Evolutionary conservation across 192 early-diverging fungal species (phyloP).

Genomic region (Kickxella alabastrina): DNA sequence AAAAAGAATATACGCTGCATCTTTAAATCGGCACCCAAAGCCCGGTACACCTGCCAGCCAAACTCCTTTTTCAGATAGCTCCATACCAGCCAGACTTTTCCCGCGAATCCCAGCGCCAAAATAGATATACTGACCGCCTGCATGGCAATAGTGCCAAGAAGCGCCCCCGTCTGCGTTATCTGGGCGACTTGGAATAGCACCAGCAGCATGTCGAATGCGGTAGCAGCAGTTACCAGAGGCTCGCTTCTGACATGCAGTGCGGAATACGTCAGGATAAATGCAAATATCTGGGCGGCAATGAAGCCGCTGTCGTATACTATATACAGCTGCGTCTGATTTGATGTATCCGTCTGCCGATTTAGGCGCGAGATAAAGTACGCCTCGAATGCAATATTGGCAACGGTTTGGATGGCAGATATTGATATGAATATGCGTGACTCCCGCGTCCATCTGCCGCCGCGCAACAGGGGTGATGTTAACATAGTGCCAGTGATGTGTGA

Average conservation of each 20-base stretch:
- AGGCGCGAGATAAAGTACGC: constrained; percentile 16
- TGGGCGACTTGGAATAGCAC: constrained; percentile 17
- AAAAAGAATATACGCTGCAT: constrained; percentile 50
- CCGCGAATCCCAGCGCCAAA: constrained; percentile 13
- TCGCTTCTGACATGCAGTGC: constrained; percentile 25
- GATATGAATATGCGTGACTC: constrained; percentile 17
- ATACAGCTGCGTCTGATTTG: constrained; percentile 14
- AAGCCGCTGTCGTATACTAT: constrained; percentile 27
- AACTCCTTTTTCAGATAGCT: constrained; percentile 40
- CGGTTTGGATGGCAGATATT: constrained; percentile 15
- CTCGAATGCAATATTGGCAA: constrained; percentile 22
- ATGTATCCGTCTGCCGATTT: neutral
- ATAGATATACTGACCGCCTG: constrained; percentile 20
- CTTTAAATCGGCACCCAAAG: constrained; percentile 40
- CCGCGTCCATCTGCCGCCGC: constrained; percentile 27
- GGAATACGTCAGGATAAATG: constrained; percentile 9
- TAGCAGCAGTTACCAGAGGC: constrained; percentile 22
- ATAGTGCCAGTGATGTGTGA: too few relatives aligned
- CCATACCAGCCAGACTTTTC: constrained; percentile 24
- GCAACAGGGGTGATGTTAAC: constrained; percentile 19
- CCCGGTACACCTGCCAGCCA: constrained; percentile 50
- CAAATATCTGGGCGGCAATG: constrained; percentile 26
- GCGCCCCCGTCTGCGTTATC: constrained; percentile 15
- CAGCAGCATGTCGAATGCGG: constrained; percentile 31
- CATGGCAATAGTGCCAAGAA: constrained; percentile 7